Evolutionary conservation across 208 protist genomes (phyloP).

Genomic region (Balamuthia mandrillaris): DNA sequence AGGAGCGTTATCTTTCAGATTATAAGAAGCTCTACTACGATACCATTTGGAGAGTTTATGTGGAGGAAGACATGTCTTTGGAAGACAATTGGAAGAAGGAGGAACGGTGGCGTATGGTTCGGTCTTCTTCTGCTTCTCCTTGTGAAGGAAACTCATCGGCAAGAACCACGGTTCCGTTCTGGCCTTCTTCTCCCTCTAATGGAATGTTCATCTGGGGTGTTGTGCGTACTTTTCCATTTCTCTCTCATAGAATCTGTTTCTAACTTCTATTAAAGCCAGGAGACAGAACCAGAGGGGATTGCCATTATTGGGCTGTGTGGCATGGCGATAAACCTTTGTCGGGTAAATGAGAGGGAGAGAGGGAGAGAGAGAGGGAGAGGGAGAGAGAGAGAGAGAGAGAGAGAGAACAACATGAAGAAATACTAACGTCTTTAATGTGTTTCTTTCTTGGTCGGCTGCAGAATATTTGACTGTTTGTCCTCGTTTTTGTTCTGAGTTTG

Average conservation of each 20-base stretch:
- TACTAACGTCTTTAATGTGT: too few relatives aligned
- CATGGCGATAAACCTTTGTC: constrained; percentile 43
- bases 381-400: too few relatives aligned
- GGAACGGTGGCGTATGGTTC: too few relatives aligned
- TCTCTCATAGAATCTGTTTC: not conserved
- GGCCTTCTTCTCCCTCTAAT: constrained; percentile 58
- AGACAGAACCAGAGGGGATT: constrained; percentile 41
- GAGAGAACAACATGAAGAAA: too few relatives aligned
- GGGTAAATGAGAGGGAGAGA: too few relatives aligned
- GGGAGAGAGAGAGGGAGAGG: too few relatives aligned
- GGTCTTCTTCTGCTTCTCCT: too few relatives aligned
- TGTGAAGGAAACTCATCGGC: too few relatives aligned
- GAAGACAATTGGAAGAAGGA: too few relatives aligned
- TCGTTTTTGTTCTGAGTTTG: constrained; percentile 72
- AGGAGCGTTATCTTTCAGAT: constrained; percentile 57
- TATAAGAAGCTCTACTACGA: constrained; percentile 63
- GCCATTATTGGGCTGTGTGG: constrained; percentile 61
- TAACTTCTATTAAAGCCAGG: not conserved
- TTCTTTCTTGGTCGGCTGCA: not conserved
- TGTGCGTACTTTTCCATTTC: not conserved
- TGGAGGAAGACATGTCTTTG: too few relatives aligned
- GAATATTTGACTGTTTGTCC: constrained; percentile 45
- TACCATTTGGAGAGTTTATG: constrained; percentile 17
- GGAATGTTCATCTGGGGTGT: constrained; percentile 28
- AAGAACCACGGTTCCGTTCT: constrained; percentile 51